A percentile compares a stretch with the other conserved stretches of the same genome.
Conservation (phyloP, 2,329 filamentous ascomycete species). For the Balansia obtecta region DNA sequence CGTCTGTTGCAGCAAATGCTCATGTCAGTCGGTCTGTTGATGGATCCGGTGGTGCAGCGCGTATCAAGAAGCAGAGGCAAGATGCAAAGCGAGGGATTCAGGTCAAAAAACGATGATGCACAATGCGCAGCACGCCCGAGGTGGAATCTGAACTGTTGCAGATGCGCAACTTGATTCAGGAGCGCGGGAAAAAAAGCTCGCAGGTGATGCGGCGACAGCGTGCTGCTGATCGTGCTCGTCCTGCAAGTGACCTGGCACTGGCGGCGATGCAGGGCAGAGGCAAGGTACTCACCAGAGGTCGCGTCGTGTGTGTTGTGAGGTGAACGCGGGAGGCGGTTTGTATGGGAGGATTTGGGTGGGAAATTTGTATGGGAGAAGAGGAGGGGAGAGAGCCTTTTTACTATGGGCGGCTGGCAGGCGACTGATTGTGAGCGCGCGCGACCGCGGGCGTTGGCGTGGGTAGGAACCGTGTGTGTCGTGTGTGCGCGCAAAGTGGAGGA, state of each 20-base stretch:
- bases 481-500: constrained; percentile 13
- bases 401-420: constrained; percentile 33
- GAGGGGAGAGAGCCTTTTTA: constrained; percentile 48
- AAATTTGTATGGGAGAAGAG: constrained; percentile 51
- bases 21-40: constrained; percentile 8
- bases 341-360: constrained; percentile 42
- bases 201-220: not conserved
- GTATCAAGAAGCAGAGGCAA: constrained; percentile 1
- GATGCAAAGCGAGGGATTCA: not conserved
- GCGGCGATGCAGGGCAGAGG: constrained; percentile 13
- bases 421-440: constrained; percentile 41
- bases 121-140: constrained; percentile 7
- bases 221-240: constrained; percentile 1
- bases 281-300: constrained; percentile 41
- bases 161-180: constrained; percentile 11
- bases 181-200: constrained; percentile 6
- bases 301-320: constrained; percentile 31
- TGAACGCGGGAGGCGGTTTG: constrained; percentile 29
- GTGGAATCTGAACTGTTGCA: constrained; percentile 6
- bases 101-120: constrained; percentile 7
- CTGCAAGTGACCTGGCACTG: constrained; percentile 23
- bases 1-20: constrained; percentile 6
- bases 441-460: constrained; percentile 15
- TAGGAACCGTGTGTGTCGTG: constrained; percentile 9
- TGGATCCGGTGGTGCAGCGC: constrained; percentile 1